phyloP scores from a whole-genome alignment of 306 rosid genomes.

The Arachis hypogaea region DNA sequence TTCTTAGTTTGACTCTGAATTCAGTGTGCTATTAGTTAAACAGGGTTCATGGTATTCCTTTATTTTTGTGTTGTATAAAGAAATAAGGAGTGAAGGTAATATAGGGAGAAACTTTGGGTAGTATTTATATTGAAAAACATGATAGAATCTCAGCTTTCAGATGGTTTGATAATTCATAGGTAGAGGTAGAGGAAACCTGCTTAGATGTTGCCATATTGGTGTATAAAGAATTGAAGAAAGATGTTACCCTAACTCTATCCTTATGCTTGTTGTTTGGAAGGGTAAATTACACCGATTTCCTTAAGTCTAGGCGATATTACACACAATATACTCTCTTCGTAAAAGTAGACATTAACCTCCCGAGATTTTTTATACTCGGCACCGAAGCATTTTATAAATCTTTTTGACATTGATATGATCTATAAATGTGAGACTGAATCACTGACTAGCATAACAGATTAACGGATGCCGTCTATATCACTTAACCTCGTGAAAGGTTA shows the following conservation, averaged over 20 bases:
- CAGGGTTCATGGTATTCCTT: not conserved
- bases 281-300: too few relatives aligned
- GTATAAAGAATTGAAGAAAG: not conserved
- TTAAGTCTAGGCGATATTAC: too few relatives aligned
- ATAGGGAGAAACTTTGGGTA: not conserved
- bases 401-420: too few relatives aligned
- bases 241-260: not conserved
- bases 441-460: too few relatives aligned
- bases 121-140: too few relatives aligned
- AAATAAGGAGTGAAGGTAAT: not conserved
- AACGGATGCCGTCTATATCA: too few relatives aligned
- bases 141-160: not conserved
- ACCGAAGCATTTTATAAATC: too few relatives aligned
- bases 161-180: not conserved
- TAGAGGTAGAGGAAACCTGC: not conserved
- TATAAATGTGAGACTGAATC: too few relatives aligned
- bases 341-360: too few relatives aligned
- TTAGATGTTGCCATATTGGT: not conserved
- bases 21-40: conserved; percentile 3
- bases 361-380: too few relatives aligned
- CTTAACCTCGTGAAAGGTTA: too few relatives aligned
- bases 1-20: conserved; percentile 29
- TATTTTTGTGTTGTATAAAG: not conserved
- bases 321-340: too few relatives aligned
- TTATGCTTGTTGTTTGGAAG: not conserved